Conservation (phyloP, 2,329 filamentous ascomycete genomes). For the Waltergamsia citrina region DNA sequence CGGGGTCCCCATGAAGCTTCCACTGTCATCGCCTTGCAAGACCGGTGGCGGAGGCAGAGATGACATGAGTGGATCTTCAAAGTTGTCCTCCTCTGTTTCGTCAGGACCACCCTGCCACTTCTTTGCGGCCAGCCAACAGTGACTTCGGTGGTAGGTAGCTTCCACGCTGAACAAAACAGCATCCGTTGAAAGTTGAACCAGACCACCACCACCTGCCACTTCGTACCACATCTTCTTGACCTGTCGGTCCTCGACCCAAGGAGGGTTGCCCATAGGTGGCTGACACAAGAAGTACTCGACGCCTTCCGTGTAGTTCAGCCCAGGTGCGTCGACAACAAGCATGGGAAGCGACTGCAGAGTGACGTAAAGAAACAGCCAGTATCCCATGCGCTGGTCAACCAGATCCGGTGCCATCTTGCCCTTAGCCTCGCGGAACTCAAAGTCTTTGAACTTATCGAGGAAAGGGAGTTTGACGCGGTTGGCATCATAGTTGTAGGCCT, state of each 20-base stretch:
- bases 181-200: slow-evolving; percentile 50
- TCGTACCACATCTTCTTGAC: slow-evolving; percentile 66
- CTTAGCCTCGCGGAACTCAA: slow-evolving; percentile 59
- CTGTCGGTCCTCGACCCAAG: slow-evolving; percentile 60
- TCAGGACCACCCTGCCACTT: slow-evolving; percentile 32
- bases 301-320: slow-evolving; percentile 56
- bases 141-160: slow-evolving; percentile 48
- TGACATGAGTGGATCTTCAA: slow-evolving; percentile 23
- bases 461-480: slow-evolving; percentile 48
- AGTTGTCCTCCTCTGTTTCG: slow-evolving; percentile 12
- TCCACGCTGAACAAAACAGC: slow-evolving; percentile 53
- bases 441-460: slow-evolving; percentile 58
- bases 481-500: slow-evolving; percentile 71
- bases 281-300: slow-evolving; percentile 79
- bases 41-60: slow-evolving; percentile 24
- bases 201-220: slow-evolving; percentile 52
- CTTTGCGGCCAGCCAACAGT: slow-evolving; percentile 46
- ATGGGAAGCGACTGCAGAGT: slow-evolving; percentile 70
- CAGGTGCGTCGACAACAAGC: slow-evolving; percentile 67
- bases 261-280: slow-evolving; percentile 60
- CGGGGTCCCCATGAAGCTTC: slow-evolving; percentile 12
- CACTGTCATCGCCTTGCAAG: slow-evolving; percentile 20
- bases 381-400: slow-evolving; percentile 61
- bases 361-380: slow-evolving; percentile 76
- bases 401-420: slow-evolving; percentile 58